Evolutionary conservation across 2,329 filamentous ascomycete species (phyloP).

Genomic region (Trichophaea hybrida): DNA sequence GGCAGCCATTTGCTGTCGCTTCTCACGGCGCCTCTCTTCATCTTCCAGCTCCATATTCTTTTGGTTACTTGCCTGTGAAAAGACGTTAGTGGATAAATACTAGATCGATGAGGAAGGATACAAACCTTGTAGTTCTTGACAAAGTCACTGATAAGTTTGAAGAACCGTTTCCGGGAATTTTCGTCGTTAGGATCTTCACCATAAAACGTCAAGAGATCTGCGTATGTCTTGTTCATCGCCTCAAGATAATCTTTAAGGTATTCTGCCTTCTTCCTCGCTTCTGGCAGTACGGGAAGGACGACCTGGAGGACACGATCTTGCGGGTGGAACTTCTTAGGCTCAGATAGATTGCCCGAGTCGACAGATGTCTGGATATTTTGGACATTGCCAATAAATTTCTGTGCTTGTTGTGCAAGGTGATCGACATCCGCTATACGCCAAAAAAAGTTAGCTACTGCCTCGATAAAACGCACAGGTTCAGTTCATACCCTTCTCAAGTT

Average conservation of each 20-base stretch:
- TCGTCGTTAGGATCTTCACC: slow-evolving; percentile 88
- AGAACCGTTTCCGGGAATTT: slow-evolving; percentile 87
- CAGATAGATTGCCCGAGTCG: slow-evolving; percentile 84
- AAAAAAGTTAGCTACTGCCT: background rate
- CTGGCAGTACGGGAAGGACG: slow-evolving; percentile 89
- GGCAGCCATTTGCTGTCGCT: slow-evolving; percentile 56
- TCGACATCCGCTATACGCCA: slow-evolving; percentile 58
- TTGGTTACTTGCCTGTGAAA: slow-evolving; percentile 58
- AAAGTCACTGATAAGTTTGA: slow-evolving; percentile 80
- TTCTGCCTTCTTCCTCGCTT: slow-evolving; percentile 85
- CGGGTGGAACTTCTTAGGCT: slow-evolving; percentile 94
- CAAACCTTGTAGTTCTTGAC: slow-evolving; percentile 76
- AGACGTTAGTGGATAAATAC: background rate
- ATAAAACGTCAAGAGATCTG: slow-evolving; percentile 93
- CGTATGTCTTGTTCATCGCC: slow-evolving; percentile 79
- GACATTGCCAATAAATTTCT: slow-evolving; percentile 86
- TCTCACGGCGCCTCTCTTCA: slow-evolving; percentile 70
- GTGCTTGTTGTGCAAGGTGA: slow-evolving; percentile 73
- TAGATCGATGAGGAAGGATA: slow-evolving; percentile 13
- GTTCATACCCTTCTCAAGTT: slow-evolving; percentile 20
- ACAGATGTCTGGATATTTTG: slow-evolving; percentile 84
- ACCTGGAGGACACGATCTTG: slow-evolving; percentile 88
- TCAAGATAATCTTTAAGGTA: slow-evolving; percentile 89
- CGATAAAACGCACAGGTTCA: background rate
- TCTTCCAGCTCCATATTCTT: slow-evolving; percentile 84